Conservation (phyloP, 148 eudicot species). For the Arctostaphylos glauca region DNA sequence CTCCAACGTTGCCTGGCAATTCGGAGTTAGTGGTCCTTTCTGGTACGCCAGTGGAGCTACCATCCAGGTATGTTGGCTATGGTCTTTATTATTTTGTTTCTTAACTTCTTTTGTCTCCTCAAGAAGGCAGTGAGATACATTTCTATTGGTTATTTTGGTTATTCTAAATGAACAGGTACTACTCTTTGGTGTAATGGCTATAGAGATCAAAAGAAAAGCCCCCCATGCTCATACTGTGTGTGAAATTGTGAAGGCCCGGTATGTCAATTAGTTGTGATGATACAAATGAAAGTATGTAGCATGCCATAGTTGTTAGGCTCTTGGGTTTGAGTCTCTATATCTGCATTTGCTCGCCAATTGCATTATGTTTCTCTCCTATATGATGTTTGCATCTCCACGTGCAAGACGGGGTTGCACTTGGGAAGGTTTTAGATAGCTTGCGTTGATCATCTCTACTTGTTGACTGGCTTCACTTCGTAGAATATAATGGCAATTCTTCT, state of each 20-base stretch:
- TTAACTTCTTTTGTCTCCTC: conserved; percentile 2
- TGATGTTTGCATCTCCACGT: not conserved
- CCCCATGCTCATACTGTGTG: conserved; percentile 96
- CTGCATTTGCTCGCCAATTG: not conserved
- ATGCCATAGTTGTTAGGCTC: not conserved
- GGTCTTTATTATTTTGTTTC: not conserved
- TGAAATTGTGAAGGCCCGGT: conserved; percentile 96
- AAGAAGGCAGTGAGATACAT: not conserved
- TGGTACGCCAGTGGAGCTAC: conserved; percentile 99
- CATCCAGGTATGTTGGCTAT: conserved; percentile 61
- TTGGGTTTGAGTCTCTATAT: not conserved
- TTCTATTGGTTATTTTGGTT: not conserved
- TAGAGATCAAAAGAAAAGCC: conserved; percentile 97
- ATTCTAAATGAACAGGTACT: conserved; percentile 51
- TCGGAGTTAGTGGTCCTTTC: conserved; percentile 94
- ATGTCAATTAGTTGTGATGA: not conserved
- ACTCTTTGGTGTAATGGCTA: conserved; percentile 91
- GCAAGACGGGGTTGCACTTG: not conserved
- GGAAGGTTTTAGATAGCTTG: not conserved
- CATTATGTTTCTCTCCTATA: not conserved
- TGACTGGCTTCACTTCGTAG: not conserved
- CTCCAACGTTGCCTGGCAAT: conserved; percentile 95
- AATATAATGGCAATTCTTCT: not conserved
- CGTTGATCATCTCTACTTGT: not conserved
- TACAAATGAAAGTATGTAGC: not conserved